Conservation (phyloP, 495 filamentous ascomycete genomes). For the Clavariopsis aquatica region DNA sequence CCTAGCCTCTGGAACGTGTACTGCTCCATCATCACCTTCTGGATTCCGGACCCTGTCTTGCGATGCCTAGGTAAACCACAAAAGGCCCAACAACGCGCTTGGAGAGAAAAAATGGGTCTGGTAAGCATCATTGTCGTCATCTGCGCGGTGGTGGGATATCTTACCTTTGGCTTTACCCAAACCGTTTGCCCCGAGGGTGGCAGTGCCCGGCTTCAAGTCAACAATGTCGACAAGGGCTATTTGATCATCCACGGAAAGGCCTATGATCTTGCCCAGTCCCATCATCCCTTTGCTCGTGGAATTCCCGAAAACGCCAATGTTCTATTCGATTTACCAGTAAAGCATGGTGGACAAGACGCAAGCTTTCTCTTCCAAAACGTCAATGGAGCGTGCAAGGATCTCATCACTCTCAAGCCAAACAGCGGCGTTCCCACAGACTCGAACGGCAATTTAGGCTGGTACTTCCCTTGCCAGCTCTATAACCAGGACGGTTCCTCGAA, state of each 20-base stretch:
- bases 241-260: constrained; percentile 96
- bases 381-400: constrained; percentile 92
- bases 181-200: constrained; percentile 74
- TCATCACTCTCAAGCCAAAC: constrained; percentile 69
- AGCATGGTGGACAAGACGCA: constrained; percentile 83
- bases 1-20: constrained; percentile 95
- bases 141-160: constrained; percentile 85
- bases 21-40: constrained; percentile 90
- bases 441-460: constrained; percentile 83
- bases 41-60: constrained; percentile 84
- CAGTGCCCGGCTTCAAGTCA: constrained; percentile 69
- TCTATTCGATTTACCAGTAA: constrained; percentile 76
- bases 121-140: constrained; percentile 90
- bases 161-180: constrained; percentile 95
- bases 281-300: constrained; percentile 76
- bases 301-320: constrained; percentile 72
- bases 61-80: constrained; percentile 83
- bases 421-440: constrained; percentile 80
- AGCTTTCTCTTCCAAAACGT: constrained; percentile 99
- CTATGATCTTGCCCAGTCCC: constrained; percentile 74
- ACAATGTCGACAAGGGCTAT: constrained; percentile 75
- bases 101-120: constrained; percentile 98
- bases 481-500: constrained; percentile 87
- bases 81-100: constrained; percentile 86
- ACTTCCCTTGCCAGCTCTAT: constrained; percentile 89